These are phyloP conservation scores for Colletotrichum sp. DNA, from an alignment of 2,329 filamentous ascomycete species.

Conservation along the genomic window DNA sequence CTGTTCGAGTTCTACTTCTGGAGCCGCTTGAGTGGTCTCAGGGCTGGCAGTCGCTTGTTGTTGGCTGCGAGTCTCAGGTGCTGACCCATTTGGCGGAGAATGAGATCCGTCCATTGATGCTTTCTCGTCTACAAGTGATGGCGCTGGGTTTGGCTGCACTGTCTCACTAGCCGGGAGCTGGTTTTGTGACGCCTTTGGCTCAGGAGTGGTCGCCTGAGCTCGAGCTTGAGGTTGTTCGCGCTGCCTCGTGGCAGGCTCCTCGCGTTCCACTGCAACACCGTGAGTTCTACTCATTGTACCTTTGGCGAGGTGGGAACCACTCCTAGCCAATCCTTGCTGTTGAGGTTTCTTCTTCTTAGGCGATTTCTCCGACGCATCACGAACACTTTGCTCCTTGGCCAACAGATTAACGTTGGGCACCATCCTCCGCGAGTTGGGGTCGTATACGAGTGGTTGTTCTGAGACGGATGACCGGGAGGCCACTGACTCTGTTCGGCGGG, in stretches of 20 bases:
- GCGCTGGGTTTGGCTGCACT: neutral
- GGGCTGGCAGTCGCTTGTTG: neutral
- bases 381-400: conserved; percentile 46
- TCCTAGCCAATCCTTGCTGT: conserved; percentile 37
- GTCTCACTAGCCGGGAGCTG: neutral
- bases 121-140: neutral
- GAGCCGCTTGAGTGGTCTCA: neutral
- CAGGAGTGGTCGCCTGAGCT: neutral
- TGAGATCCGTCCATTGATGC: neutral
- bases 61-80: neutral
- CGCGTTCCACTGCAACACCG: conserved; percentile 49
- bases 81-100: neutral
- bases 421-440: conserved; percentile 70
- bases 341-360: conserved; percentile 42
- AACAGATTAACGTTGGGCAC: conserved; percentile 52
- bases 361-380: conserved; percentile 43
- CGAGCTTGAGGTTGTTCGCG: neutral
- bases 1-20: neutral
- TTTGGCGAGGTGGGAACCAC: conserved; percentile 52
- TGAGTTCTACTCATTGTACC: conserved; percentile 59
- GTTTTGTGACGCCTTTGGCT: neutral
- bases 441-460: conserved; percentile 60
- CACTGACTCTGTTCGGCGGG: conserved; percentile 27
- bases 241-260: conserved; percentile 1
- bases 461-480: conserved; percentile 29